Evolutionary conservation across 2,329 filamentous ascomycete species (phyloP), one percentile per base, ranked within the genome.

Genomic region (Plenodomus lindquistii): DNA sequence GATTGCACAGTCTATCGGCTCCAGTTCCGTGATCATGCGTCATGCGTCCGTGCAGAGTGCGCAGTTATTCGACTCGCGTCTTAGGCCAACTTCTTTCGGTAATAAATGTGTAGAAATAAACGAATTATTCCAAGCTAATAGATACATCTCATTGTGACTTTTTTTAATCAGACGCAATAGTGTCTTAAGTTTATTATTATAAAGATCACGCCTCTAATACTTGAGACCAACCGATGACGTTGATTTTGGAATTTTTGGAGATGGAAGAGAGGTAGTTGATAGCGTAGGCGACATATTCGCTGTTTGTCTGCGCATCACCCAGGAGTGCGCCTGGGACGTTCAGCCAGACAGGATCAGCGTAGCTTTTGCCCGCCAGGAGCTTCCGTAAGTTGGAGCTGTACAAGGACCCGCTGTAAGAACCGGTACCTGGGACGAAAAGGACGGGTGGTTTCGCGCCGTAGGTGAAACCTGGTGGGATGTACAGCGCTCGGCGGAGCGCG

Each of bases 231-330:
- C 73, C 74, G n/a, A 83, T 64, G 17, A 82, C 68, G 16, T 52
- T 54, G 10, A 62, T 50, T 1, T 46, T 13, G 31, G 29, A 42
- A 31, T 40, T 48, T 9, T 46, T 34, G 16, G 72, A 69, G 6
- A 80, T 67, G 15, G 61, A 54, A 18, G 68, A 62, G 48, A 83
- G 73, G 66, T 84, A 84, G 67, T 84, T 81, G 50, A 84, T 79
- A 4, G 81, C 80, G 62, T 85, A 83, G 2, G 80, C 79, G 34
- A 81, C 75, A 55, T 80, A 83, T 61, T 84, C 81, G 4, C 78
- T 67, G 54, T 79, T 83, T 21, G 68, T 52, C 54, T 83, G 81
- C 0, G 73, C 74, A 48, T 85, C 80, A 18, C 55, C 66, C 9
- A 81, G 69, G 31, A 78, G 71, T 34, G 72, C 69, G 1, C 67